phyloP scores from a whole-genome alignment of 345 rosid species.

The Pugionium cornutum region DNA sequence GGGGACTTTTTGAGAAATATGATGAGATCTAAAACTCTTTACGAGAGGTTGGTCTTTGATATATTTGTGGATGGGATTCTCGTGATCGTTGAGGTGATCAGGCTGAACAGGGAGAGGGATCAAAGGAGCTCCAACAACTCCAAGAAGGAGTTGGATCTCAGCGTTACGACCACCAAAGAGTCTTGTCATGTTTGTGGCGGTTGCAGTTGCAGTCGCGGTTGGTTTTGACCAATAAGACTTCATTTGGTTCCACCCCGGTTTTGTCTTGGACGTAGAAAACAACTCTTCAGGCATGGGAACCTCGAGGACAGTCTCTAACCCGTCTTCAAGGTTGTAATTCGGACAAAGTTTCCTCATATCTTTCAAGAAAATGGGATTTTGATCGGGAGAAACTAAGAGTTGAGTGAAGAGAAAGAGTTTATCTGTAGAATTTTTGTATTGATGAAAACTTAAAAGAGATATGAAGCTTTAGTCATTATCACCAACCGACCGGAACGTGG shows the following conservation, averaged over 20 bases:
- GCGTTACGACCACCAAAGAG: constrained; percentile 63
- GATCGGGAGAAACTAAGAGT: not conserved
- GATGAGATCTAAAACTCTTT: constrained; percentile 19
- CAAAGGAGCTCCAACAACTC: constrained; percentile 93
- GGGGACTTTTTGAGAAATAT: no score
- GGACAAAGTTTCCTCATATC: constrained; percentile 95
- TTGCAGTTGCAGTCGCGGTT: constrained; percentile 32
- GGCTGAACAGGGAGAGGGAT: constrained; percentile 68
- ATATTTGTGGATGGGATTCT: constrained; percentile 43
- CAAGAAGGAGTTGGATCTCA: constrained; percentile 89
- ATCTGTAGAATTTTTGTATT: constrained; percentile 23
- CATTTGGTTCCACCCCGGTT: constrained; percentile 72
- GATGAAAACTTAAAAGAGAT: constrained; percentile 36
- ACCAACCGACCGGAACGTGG: constrained; percentile 89
- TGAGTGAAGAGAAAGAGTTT: constrained; percentile 34
- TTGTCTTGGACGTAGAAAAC: constrained; percentile 48
- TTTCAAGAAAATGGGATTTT: constrained; percentile 9
- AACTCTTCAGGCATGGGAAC: constrained; percentile 95
- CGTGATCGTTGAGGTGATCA: constrained; percentile 41
- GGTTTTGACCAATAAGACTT: constrained; percentile 77
- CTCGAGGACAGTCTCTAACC: constrained; percentile 93
- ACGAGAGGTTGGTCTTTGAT: constrained; percentile 71
- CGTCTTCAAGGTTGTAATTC: constrained; percentile 76
- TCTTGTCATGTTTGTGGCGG: constrained; percentile 41
- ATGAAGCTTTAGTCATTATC: constrained; percentile 27